phyloP scores from a whole-genome alignment of 164 flowering plant species.

The Annona squamosa region DNA sequence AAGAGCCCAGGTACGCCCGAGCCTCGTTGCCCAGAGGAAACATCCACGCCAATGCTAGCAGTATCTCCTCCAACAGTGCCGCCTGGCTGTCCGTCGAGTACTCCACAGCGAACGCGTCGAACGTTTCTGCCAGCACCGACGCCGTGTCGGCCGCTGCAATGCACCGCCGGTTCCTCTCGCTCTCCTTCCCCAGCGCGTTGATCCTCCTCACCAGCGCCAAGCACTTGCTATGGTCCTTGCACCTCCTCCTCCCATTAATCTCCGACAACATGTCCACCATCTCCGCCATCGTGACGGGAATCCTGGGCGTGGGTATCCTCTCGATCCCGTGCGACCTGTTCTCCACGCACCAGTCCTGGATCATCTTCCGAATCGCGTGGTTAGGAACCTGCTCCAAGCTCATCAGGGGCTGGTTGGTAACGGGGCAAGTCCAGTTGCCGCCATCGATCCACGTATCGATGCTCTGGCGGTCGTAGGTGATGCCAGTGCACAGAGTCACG shows the following conservation, averaged over 20 bases:
- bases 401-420: constrained; percentile 42
- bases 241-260: constrained; percentile 13
- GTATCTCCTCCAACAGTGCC: constrained; percentile 33
- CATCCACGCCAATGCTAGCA: constrained; percentile 28
- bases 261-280: constrained; percentile 33
- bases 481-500: constrained; percentile 70
- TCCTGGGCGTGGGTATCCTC: constrained; percentile 73
- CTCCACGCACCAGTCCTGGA: constrained; percentile 82
- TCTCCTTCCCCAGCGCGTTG: constrained; percentile 38
- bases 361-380: constrained; percentile 57
- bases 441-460: constrained; percentile 73
- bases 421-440: constrained; percentile 64
- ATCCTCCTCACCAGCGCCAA: constrained; percentile 36
- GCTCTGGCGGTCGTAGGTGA: constrained; percentile 71
- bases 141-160: constrained; percentile 30
- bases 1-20: constrained; percentile 23
- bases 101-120: constrained; percentile 27
- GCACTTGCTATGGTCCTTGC: constrained; percentile 22
- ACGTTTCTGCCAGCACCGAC: constrained; percentile 27
- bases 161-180: constrained; percentile 54
- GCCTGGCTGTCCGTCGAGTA: constrained; percentile 15
- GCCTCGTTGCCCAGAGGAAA: constrained; percentile 39
- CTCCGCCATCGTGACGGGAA: constrained; percentile 37
- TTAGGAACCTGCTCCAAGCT: constrained; percentile 64
- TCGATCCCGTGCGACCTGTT: constrained; percentile 53